phyloP scores from a whole-genome alignment of 345 rosid species.

The Chamaenerion angustifolium region DNA sequence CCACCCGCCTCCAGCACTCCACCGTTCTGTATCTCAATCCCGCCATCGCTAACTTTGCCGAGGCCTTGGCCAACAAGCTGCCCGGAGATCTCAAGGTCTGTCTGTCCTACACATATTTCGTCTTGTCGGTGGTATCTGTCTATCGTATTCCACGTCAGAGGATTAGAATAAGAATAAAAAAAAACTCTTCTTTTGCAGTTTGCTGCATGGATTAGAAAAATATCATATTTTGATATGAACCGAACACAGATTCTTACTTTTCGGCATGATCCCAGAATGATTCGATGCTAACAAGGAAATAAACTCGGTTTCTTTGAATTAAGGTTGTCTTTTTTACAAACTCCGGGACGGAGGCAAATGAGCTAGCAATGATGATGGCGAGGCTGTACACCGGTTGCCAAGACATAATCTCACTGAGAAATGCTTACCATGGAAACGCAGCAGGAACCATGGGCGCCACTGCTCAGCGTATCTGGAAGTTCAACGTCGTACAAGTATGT shows the following conservation, averaged over 20 bases:
- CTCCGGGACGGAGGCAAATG: slow-evolving; percentile 97
- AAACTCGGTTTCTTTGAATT: neutral
- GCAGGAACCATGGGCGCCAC: slow-evolving; percentile 93
- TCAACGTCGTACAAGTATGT: slow-evolving; percentile 75
- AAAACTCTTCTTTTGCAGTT: too few species aligned
- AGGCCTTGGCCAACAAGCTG: slow-evolving; percentile 69
- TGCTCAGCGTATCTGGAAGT: slow-evolving; percentile 71
- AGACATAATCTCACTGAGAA: slow-evolving; percentile 76
- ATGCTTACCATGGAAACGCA: slow-evolving; percentile 90
- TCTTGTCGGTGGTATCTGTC: too few species aligned
- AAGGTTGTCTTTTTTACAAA: slow-evolving; percentile 92
- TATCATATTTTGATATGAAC: too few species aligned
- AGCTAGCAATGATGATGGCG: slow-evolving; percentile 87
- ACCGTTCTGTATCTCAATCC: slow-evolving; percentile 71
- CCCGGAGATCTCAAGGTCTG: slow-evolving; percentile 84
- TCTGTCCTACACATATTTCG: too few species aligned
- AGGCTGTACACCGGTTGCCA: slow-evolving; percentile 75
- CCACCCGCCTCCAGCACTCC: slow-evolving; percentile 77
- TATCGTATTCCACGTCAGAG: too few species aligned
- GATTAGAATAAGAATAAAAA: too few species aligned
- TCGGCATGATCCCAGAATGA: too few species aligned
- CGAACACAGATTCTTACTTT: neutral
- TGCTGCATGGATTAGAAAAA: too few species aligned
- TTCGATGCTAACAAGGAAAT: neutral
- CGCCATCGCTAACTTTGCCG: slow-evolving; percentile 72